Conservation (phyloP, 2,329 filamentous ascomycete species). For the Aphanocladium album region DNA sequence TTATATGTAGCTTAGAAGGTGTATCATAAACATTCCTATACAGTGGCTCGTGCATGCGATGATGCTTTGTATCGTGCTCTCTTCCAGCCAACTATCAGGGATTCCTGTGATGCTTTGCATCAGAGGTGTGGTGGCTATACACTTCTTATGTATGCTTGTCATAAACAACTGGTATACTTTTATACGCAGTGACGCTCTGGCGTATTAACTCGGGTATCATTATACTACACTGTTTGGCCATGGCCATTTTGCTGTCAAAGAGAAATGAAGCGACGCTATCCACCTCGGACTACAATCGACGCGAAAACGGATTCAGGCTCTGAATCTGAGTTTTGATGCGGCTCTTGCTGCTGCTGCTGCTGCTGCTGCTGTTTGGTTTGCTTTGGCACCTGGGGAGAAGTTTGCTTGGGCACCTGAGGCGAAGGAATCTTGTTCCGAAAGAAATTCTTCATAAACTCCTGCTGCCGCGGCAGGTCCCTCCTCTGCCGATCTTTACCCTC, state of each 20-base stretch:
- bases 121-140: background rate
- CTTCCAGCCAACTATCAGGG: too few relatives aligned
- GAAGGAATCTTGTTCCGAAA: constrained; percentile 24
- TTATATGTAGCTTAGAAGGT: constrained; percentile 30
- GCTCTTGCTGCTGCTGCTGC: background rate
- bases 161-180: too few relatives aligned
- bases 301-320: constrained; percentile 8
- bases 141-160: background rate
- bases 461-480: constrained; percentile 36
- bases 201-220: background rate
- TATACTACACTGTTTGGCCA: background rate
- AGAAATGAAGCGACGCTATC: background rate
- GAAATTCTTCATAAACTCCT: constrained; percentile 47
- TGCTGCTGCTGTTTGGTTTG: background rate
- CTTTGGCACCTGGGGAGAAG: too few relatives aligned
- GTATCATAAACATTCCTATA: constrained; percentile 27
- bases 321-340: background rate
- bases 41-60: too few relatives aligned
- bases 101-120: too few relatives aligned
- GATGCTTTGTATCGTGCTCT: too few relatives aligned
- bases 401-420: background rate
- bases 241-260: background rate
- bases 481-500: constrained; percentile 27
- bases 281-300: constrained; percentile 19
- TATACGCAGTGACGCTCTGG: background rate